A percentile compares a stretch with the other conserved stretches of the same genome.
Evolutionary conservation across 305 asterid genomes (phyloP).

Genomic region (Fraxinus albicans): DNA sequence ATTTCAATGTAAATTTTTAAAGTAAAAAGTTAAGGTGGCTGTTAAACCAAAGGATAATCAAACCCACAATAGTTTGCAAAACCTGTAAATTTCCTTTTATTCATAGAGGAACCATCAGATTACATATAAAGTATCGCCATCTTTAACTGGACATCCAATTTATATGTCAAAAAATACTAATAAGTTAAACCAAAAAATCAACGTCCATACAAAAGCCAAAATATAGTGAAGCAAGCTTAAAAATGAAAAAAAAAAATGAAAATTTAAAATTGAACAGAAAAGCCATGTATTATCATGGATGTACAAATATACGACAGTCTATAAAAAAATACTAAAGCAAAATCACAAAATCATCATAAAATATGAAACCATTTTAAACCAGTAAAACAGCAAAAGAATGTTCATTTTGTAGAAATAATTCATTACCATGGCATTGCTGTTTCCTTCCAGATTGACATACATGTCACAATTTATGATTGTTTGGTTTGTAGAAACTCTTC

Average conservation of each 20-base stretch:
- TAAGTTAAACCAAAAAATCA: not conserved
- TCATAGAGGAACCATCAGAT: not conserved
- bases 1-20: not conserved
- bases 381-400: not conserved
- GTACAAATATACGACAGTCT: not conserved
- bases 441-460: constrained; percentile 66
- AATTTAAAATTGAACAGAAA: not conserved
- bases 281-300: not conserved
- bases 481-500: constrained; percentile 48
- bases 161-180: not conserved
- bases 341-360: not conserved
- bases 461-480: constrained; percentile 49
- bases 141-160: not conserved
- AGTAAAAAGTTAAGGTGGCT: not conserved
- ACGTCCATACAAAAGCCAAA: not conserved
- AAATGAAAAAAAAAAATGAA: not conserved
- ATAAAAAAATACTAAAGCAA: not conserved
- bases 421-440: constrained; percentile 54
- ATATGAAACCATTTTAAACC: not conserved
- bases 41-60: not conserved
- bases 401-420: not conserved
- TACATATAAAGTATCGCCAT: not conserved
- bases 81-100: not conserved
- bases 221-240: not conserved
- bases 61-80: not conserved